Conservation (phyloP, 2,329 filamentous ascomycete species). For the Fusarium floridanum region DNA sequence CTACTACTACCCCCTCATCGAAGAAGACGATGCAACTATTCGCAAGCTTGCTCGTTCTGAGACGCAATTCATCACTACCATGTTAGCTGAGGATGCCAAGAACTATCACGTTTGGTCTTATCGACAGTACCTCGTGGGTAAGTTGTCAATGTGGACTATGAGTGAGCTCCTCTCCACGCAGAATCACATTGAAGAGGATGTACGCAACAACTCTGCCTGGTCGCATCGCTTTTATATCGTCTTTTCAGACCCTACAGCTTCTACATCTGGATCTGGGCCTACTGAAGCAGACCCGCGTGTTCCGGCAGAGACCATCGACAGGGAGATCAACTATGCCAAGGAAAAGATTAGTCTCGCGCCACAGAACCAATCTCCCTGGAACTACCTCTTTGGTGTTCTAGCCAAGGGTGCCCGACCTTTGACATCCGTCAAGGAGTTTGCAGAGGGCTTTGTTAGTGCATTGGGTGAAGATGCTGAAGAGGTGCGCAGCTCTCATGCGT, state of each 20-base stretch:
- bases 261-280: slow-evolving; percentile 61
- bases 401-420: slow-evolving; percentile 71
- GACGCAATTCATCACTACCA: slow-evolving; percentile 79
- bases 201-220: slow-evolving; percentile 98
- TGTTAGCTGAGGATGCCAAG: slow-evolving; percentile 89
- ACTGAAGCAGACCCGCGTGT: slow-evolving; percentile 68
- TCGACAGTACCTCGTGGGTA: slow-evolving; percentile 77
- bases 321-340: slow-evolving; percentile 82
- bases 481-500: slow-evolving; percentile 73
- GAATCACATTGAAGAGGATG: slow-evolving; percentile 79
- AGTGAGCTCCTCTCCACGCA: slow-evolving; percentile 80
- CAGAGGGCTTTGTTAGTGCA: slow-evolving; percentile 63
- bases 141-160: slow-evolving; percentile 78
- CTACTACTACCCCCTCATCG: slow-evolving; percentile 70
- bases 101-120: slow-evolving; percentile 99
- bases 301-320: slow-evolving; percentile 73
- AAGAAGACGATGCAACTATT: slow-evolving; percentile 66
- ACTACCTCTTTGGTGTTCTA: slow-evolving; percentile 85
- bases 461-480: slow-evolving; percentile 62
- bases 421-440: slow-evolving; percentile 61
- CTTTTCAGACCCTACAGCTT: slow-evolving; percentile 72
- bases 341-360: slow-evolving; percentile 82
- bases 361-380: slow-evolving; percentile 96
- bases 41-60: slow-evolving; percentile 74
- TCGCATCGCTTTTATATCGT: slow-evolving; percentile 96